Evolutionary conservation across 2,329 filamentous ascomycete species (phyloP).

Genomic region (Ascochyta koolunga): DNA sequence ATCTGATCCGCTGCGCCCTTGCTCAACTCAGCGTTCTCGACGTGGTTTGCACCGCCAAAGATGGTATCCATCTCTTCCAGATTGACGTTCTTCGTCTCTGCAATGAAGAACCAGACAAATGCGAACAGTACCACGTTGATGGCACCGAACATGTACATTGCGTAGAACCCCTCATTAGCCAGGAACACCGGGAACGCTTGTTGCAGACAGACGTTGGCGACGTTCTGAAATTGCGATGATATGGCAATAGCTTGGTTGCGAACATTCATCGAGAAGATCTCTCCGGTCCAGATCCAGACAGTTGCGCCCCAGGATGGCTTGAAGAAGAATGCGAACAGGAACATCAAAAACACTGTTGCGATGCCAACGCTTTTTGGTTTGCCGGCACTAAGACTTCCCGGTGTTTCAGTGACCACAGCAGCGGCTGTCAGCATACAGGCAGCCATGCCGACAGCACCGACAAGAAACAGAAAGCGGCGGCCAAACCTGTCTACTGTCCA

Average conservation of each 20-base stretch:
- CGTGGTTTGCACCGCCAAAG: neutral
- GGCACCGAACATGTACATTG: slow-evolving; percentile 3
- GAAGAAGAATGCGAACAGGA: slow-evolving; percentile 67
- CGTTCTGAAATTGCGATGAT: neutral
- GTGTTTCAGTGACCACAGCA: slow-evolving; percentile 59
- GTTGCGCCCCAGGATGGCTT: slow-evolving; percentile 72
- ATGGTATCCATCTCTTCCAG: slow-evolving; percentile 1
- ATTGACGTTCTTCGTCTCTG: slow-evolving; percentile 1
- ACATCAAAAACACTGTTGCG: slow-evolving; percentile 50
- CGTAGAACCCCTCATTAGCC: slow-evolving; percentile 1
- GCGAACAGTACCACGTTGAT: neutral
- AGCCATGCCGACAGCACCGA: slow-evolving; percentile 69
- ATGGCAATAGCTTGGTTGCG: slow-evolving; percentile 42
- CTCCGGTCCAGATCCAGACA: slow-evolving; percentile 72
- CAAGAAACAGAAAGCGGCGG: slow-evolving; percentile 68
- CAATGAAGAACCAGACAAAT: neutral
- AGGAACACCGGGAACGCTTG: slow-evolving; percentile 3
- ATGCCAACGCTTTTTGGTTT: slow-evolving; percentile 58
- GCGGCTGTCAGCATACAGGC: slow-evolving; percentile 70
- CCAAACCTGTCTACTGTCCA: slow-evolving; percentile 73
- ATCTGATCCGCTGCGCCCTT: neutral
- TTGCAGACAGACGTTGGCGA: slow-evolving; percentile 1
- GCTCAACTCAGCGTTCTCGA: slow-evolving; percentile 1
- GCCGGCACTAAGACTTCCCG: slow-evolving; percentile 38
- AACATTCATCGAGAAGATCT: slow-evolving; percentile 72